Conservation (phyloP, 2,329 filamentous ascomycete genomes). For the Alternaria alternata region DNA sequence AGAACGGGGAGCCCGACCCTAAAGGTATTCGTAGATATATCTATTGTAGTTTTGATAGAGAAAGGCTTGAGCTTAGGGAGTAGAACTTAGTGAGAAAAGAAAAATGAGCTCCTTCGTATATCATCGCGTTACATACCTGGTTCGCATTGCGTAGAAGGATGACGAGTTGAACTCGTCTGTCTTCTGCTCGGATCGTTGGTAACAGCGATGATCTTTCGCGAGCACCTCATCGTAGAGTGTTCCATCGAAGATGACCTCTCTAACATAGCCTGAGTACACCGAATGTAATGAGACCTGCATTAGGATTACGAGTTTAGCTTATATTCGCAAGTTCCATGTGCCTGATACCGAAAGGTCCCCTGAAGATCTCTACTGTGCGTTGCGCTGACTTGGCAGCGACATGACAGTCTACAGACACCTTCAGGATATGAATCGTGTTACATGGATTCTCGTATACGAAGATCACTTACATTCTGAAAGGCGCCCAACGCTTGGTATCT, state of each 20-base stretch:
- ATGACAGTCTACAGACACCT: background rate
- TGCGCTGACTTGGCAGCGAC: background rate
- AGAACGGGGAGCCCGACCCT: no score
- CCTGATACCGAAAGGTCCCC: background rate
- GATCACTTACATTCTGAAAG: constrained; percentile 32
- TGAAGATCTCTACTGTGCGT: background rate
- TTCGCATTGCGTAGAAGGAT: constrained; percentile 24
- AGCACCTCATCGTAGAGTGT: constrained; percentile 29
- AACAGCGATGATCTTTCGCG: constrained; percentile 21
- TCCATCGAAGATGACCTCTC: constrained; percentile 44
- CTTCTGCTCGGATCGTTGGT: constrained; percentile 10
- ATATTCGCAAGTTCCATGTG: background rate
- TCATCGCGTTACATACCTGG: constrained; percentile 8
- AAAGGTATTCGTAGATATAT: no score
- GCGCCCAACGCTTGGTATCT: constrained; percentile 40
- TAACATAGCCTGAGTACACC: constrained; percentile 37
- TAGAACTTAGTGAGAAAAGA: background rate
- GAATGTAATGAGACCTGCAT: constrained; percentile 24
- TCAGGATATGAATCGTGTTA: background rate
- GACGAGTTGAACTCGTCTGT: constrained; percentile 12
- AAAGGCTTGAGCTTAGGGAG: no score
- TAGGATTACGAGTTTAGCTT: background rate
- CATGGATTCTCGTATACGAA: background rate
- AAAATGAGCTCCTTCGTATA: background rate
- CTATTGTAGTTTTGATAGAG: no score